Evolutionary conservation across 257 asterid species (phyloP).

Genomic region (Hygrophila difformis): DNA sequence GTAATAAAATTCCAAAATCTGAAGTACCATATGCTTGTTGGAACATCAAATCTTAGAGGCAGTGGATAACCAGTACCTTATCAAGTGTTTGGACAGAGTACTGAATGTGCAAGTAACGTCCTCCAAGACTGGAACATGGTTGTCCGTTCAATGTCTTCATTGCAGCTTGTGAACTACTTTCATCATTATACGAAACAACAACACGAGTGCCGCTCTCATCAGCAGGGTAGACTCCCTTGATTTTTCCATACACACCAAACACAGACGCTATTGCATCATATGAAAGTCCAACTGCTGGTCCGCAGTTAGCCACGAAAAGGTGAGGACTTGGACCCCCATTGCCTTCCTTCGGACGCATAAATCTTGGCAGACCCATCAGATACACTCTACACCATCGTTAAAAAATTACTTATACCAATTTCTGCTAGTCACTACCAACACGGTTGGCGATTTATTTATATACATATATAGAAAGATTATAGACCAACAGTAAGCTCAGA

Average conservation of each 20-base stretch:
- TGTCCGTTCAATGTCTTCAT: constrained; percentile 51
- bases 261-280: constrained; percentile 49
- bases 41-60: not conserved
- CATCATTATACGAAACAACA: constrained; percentile 52
- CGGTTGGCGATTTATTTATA: too few relatives aligned
- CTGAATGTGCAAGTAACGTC: constrained; percentile 68
- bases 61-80: constrained; percentile 34
- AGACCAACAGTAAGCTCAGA: not conserved
- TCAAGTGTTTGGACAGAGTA: constrained; percentile 55
- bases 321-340: constrained; percentile 44
- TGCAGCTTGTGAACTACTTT: constrained; percentile 53
- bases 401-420: not conserved
- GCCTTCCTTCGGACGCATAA: constrained; percentile 56
- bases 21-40: not conserved
- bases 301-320: constrained; percentile 90
- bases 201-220: constrained; percentile 95
- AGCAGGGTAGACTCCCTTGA: constrained; percentile 68
- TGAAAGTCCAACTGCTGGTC: constrained; percentile 82
- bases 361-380: constrained; percentile 73
- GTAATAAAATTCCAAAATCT: too few relatives aligned
- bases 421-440: not conserved
- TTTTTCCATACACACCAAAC: constrained; percentile 55
- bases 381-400: constrained; percentile 15
- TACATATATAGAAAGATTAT: too few relatives aligned
- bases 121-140: constrained; percentile 52